Base-by-base conservation (phyloP, 176 grass and related monocot species). In the Cenchrus americanus region DNA sequence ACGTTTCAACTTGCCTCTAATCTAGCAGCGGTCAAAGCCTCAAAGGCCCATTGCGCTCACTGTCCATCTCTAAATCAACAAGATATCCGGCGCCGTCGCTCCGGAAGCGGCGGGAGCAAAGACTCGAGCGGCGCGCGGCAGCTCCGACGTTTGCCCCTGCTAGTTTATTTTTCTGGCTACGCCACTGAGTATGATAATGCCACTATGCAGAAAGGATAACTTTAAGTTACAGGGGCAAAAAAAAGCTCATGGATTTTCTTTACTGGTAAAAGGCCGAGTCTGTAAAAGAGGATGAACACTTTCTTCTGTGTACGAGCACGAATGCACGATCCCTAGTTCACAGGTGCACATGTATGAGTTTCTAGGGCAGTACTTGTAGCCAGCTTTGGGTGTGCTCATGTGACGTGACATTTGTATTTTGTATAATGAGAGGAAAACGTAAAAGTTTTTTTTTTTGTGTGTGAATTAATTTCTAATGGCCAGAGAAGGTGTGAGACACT, bases 161-260 rank as follows among this genome's bases (percentile, higher is more conserved):
- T n/a, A n/a, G n/a, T n/a, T n/a, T n/a, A n/a, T n/a, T n/a, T n/a
- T n/a, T n/a, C n/a, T n/a, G n/a, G n/a, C n/a, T n/a, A n/a, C n/a
- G n/a, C n/a, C n/a, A n/a, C n/a, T n/a, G n/a, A 73, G 70, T 52
- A 19, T 13, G 14, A 30, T 13, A 22, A 26, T 13, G 50, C 2
- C 17, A 62, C 21, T 87, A 32, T 21, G 84, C 77, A 82, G 15
- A 83, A 73, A 77, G 69, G 86, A 66, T 77, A 62, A 84, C 26
- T 49, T 85, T 81, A 26, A 71, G 41, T 60, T 30, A 79, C 41
- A 14, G 61, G 11, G 37, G 27, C 27, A 30, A 37, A 37, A 42
- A 72, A 46, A 64, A 4, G 71, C 5, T 76, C 41, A 52, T 80
- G 75, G 44, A 85, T 77, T 77, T n/a, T n/a, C n/a, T n/a, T n/a